Evolutionary conservation across 2,329 filamentous ascomycete species (phyloP).

Genomic region (Sclerotinia nivalis): DNA sequence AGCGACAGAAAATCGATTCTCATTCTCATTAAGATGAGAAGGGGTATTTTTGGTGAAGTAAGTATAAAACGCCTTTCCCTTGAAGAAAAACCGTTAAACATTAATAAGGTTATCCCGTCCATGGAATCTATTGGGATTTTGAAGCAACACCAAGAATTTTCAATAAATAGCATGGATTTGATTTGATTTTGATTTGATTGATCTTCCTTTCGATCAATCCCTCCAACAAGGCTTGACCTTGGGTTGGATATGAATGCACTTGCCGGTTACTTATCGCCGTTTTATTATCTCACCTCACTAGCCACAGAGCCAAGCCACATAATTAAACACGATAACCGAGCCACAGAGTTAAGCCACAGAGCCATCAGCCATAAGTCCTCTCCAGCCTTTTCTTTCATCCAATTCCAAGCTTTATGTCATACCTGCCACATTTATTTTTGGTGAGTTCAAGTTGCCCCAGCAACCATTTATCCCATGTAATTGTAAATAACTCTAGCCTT

Average conservation of each 20-base stretch:
- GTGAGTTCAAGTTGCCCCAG: background rate
- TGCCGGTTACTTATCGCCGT: background rate
- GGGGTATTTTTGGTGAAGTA: background rate
- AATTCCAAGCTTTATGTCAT: background rate
- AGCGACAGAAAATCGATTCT: constrained; percentile 2
- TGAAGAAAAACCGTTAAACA: background rate
- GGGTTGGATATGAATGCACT: background rate
- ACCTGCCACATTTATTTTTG: constrained; percentile 9
- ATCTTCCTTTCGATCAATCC: background rate
- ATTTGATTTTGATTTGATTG: background rate
- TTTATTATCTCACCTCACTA: background rate
- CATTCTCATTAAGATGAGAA: background rate
- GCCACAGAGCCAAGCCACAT: too few species aligned
- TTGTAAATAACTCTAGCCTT: constrained; percentile 20
- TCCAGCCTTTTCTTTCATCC: background rate
- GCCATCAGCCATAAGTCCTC: background rate
- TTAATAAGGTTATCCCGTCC: background rate
- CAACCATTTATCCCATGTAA: constrained; percentile 14
- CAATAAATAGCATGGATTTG: background rate
- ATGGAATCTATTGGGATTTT: background rate
- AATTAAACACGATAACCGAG: too few species aligned
- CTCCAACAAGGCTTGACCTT: background rate
- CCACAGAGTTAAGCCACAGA: too few species aligned
- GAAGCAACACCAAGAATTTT: background rate
- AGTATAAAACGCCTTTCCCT: background rate